phyloP scores from a whole-genome alignment of 768 basidiomycete species.

The Lactarius psammicola region DNA sequence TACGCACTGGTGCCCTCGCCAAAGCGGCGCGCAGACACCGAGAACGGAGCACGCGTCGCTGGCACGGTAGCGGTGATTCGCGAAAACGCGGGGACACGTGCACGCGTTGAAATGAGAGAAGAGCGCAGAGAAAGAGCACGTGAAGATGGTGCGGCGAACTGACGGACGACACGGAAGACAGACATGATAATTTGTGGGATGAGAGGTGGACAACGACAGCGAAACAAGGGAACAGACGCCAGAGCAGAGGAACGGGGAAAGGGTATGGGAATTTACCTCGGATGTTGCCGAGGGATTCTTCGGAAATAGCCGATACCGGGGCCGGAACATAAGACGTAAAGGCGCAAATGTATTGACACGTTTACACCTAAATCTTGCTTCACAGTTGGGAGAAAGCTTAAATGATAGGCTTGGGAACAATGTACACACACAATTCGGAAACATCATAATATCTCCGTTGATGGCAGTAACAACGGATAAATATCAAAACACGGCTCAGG shows the following conservation, averaged over 20 bases:
- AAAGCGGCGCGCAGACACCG: conserved; percentile 39
- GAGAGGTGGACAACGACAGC: not conserved
- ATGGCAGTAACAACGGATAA: not conserved
- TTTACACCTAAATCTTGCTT: not conserved
- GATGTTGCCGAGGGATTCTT: conserved; percentile 5
- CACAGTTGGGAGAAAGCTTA: not conserved
- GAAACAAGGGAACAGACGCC: not conserved
- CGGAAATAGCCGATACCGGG: not conserved
- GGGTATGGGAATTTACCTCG: no score
- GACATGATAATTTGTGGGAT: conserved; percentile 47
- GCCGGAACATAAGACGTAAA: not conserved
- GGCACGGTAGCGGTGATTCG: conserved; percentile 21
- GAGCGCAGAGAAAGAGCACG: conserved; percentile 37
- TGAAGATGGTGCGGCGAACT: conserved; percentile 47
- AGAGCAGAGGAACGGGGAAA: not conserved
- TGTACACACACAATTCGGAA: not conserved
- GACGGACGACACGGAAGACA: conserved; percentile 59
- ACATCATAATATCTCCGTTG: not conserved
- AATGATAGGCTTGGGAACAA: not conserved
- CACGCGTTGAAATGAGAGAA: conserved; percentile 29
- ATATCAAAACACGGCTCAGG: not conserved
- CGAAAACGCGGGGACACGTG: conserved; percentile 32
- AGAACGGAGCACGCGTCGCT: conserved; percentile 42
- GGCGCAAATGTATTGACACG: not conserved
- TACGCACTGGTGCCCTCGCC: conserved; percentile 48